phyloP scores from a whole-genome alignment of 2,329 filamentous ascomycete genomes.

The Botrytis medusae region DNA sequence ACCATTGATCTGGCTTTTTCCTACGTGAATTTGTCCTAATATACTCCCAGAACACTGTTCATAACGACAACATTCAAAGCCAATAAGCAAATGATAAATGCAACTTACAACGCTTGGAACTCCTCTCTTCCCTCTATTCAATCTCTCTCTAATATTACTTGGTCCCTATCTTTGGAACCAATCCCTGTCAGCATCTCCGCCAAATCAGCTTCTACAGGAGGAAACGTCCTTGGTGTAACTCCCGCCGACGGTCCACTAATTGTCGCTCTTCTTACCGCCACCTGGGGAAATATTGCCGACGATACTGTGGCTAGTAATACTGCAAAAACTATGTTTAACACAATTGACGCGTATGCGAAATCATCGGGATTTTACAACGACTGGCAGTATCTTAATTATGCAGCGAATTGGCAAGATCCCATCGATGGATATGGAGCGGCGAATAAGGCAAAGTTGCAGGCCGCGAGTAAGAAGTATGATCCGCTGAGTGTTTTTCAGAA shows the following conservation, averaged over 20 bases:
- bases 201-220: constrained; percentile 4
- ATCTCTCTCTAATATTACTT: not conserved
- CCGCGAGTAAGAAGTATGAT: constrained; percentile 42
- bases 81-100: not conserved
- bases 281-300: constrained; percentile 6
- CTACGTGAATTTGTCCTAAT: not conserved
- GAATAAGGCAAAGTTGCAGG: constrained; percentile 41
- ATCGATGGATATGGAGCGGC: constrained; percentile 44
- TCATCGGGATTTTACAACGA: not conserved
- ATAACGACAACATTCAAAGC: constrained; percentile 6
- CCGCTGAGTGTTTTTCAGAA: constrained; percentile 43
- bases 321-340: constrained; percentile 3
- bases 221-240: constrained; percentile 15
- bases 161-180: constrained; percentile 7
- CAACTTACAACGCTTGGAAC: not conserved
- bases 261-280: not conserved
- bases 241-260: constrained; percentile 12
- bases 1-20: not conserved
- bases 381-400: constrained; percentile 47
- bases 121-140: not conserved
- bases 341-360: not conserved
- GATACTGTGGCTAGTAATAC: not conserved
- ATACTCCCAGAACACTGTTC: not conserved
- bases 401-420: constrained; percentile 44
- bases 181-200: not conserved